These are phyloP conservation scores for Pulveroboletus sp. DNA, from an alignment of 768 basidiomycete genomes.

Conservation along the genomic window DNA sequence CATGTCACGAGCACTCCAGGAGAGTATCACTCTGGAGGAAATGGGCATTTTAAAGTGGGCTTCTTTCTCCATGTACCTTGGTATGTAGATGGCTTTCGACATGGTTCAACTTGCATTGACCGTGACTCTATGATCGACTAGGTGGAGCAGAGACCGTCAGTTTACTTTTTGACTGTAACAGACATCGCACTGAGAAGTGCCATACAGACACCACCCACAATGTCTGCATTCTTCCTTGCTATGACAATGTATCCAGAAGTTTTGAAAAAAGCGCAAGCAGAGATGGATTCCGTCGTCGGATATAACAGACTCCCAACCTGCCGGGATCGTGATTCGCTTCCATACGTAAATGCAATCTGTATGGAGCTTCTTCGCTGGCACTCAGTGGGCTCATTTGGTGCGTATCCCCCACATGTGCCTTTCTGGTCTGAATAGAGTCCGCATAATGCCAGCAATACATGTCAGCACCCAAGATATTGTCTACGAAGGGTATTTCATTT, in stretches of 20 bases:
- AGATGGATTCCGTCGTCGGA: slow-evolving; percentile 11
- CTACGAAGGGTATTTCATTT: slow-evolving; percentile 16
- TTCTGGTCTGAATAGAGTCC: not conserved
- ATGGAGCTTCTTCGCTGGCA: slow-evolving; percentile 11
- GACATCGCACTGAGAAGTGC: not conserved
- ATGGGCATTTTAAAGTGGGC: slow-evolving; percentile 12
- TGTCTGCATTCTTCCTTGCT: slow-evolving; percentile 18
- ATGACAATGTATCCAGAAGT: slow-evolving; percentile 11
- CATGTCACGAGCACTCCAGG: slow-evolving; percentile 9
- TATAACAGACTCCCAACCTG: slow-evolving; percentile 10
- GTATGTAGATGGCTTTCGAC: not conserved
- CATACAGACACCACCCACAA: slow-evolving; percentile 6
- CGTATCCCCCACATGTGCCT: not conserved
- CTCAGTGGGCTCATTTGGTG: not conserved
- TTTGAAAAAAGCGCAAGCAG: slow-evolving; percentile 8
- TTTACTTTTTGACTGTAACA: slow-evolving; percentile 19
- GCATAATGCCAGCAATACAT: not conserved
- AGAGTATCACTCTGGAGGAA: slow-evolving; percentile 9
- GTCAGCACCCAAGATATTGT: not conserved
- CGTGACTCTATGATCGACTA: slow-evolving; percentile 4
- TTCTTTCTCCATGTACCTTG: slow-evolving; percentile 13
- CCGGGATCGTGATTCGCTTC: slow-evolving; percentile 9
- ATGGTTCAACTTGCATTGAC: not conserved
- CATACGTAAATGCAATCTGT: slow-evolving; percentile 16
- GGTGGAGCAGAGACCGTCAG: slow-evolving; percentile 22